Base-by-base conservation (phyloP, 1,284 basidiomycete genomes). In the Ustilago tritici region DNA sequence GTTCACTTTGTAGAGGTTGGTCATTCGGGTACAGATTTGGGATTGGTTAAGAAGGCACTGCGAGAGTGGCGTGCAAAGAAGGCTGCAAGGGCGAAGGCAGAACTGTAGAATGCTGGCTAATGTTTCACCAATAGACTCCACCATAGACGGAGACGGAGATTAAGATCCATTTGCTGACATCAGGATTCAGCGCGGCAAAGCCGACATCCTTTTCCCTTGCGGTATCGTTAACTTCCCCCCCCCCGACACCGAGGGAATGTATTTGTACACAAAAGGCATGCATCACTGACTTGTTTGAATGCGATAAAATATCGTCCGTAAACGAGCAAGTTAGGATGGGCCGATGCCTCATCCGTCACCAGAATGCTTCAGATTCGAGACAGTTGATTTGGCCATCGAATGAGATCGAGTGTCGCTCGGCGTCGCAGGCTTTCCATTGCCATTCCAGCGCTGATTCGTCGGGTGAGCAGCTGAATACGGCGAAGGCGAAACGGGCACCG, bases 1-100 rank as follows among this genome's bases (percentile, higher is more conserved):
- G 84, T 86, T 1, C 81, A 84, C 41, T 85, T 84, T 58, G 82
- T 85, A 41, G 60, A 76, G 28, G 82, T 85, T 2, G 81, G 82
- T 4, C 70, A 77, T 23, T 52, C 66, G 35, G 84, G 84, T 3
- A 70, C 79, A 12, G 82, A 84, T 58, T 46, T 82, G 0, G 81
- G 65, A 0, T 69, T 80, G 11, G 81, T 84, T 23, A 75, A 83
- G 32, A 72, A 67, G 19, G 84, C 76, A 12, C 23, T 85, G 12
- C 52, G 65, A 3, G 72, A 81, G 38, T 85, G 83, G 83, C 59
- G 78, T 0, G 77, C 76, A 0, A 83, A 83, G 57, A 70, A 68
- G 47, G 67, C 65, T 1, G 57, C 61, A 0, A 38, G 73, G 4
- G 32, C 36, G 0, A 66, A 66, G 36, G 55, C 57, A 5, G 56